Evolutionary conservation across 2,329 filamentous ascomycete species (phyloP).

Genomic region (Aspergillus novofumigatus): DNA sequence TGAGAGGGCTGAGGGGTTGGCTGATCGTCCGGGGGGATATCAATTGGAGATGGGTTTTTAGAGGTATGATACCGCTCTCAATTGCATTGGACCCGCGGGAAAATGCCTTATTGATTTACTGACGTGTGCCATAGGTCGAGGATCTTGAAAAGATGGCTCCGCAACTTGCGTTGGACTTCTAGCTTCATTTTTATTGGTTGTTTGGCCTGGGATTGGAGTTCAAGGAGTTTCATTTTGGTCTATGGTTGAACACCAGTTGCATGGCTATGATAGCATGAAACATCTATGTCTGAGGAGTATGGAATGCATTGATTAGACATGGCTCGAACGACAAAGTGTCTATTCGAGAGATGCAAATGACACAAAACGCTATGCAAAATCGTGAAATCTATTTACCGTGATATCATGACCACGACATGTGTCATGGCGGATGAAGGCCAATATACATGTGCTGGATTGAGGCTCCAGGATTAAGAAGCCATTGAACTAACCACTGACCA

Average conservation of each 20-base stretch:
- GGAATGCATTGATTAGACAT: not conserved
- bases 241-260: slow-evolving; percentile 17
- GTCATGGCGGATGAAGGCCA: not conserved
- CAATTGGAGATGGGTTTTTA: slow-evolving; percentile 57
- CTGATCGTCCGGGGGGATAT: slow-evolving; percentile 22
- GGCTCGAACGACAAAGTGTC: not conserved
- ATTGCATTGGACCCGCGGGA: not conserved
- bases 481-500: slow-evolving; percentile 26
- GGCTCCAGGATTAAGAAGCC: not conserved
- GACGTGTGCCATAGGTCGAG: slow-evolving; percentile 57
- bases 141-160: slow-evolving; percentile 85
- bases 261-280: slow-evolving; percentile 1
- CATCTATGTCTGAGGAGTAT: not conserved
- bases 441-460: not conserved
- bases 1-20: slow-evolving; percentile 54
- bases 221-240: not conserved
- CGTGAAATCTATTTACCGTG: not conserved
- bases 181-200: slow-evolving; percentile 3
- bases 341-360: not conserved
- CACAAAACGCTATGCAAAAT: not conserved
- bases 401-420: not conserved
- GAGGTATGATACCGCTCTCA: slow-evolving; percentile 56
- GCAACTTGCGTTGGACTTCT: slow-evolving; percentile 83
- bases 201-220: slow-evolving; percentile 8
- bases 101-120: slow-evolving; percentile 8